A percentile compares a stretch with the other conserved stretches of the same genome.
Conservation (phyloP, 2,329 filamentous ascomycete species). For the Colletotrichum sp. region DNA sequence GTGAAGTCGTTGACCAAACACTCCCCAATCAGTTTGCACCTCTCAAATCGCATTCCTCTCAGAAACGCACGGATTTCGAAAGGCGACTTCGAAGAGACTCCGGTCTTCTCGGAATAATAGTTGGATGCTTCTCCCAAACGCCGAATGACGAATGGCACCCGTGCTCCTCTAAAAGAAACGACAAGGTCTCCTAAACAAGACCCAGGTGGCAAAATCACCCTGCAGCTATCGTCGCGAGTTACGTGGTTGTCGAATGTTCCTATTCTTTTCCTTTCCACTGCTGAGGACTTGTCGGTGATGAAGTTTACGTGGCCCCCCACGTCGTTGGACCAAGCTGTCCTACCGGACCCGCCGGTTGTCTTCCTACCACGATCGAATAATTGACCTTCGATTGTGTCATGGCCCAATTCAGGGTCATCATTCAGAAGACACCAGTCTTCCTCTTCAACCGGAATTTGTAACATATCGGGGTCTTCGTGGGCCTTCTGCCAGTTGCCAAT, state of each 20-base stretch:
- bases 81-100: not conserved
- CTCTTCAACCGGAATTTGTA: accelerated
- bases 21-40: not conserved
- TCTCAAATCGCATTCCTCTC: not conserved
- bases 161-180: not conserved
- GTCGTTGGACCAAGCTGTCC: not conserved
- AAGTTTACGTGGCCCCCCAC: accelerated
- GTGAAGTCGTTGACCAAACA: not conserved
- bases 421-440: not conserved
- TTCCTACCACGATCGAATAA: not conserved
- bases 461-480: not conserved
- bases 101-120: not conserved
- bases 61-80: not conserved
- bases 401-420: not conserved
- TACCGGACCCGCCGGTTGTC: not conserved
- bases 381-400: not conserved
- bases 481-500: not conserved
- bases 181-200: not conserved
- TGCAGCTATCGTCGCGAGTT: not conserved
- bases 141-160: not conserved
- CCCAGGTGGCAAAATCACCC: not conserved
- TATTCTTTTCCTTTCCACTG: not conserved
- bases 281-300: not conserved
- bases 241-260: not conserved
- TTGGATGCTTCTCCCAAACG: not conserved